These are phyloP conservation scores for Claviceps purpurea DNA, from an alignment of 2,329 filamentous ascomycete genomes.

Conservation along the genomic window DNA sequence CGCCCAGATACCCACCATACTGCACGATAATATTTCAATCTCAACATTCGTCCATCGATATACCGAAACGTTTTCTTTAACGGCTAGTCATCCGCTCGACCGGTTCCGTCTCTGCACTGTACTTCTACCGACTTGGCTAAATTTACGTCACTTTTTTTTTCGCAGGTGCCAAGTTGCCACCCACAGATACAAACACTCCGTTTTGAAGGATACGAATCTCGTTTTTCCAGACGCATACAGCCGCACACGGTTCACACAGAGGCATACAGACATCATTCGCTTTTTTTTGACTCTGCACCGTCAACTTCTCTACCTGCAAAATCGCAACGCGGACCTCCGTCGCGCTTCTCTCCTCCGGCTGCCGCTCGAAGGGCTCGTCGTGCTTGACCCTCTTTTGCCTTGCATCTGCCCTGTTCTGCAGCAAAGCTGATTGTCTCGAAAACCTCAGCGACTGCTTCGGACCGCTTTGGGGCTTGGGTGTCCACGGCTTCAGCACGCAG, in stretches of 20 bases:
- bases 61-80: not conserved
- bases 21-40: not conserved
- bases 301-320: not conserved
- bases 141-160: slow-evolving; percentile 3
- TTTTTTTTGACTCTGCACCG: not conserved
- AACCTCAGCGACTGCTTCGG: not conserved
- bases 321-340: not conserved
- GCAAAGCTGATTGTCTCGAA: not conserved
- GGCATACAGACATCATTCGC: not conserved
- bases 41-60: not conserved
- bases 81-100: not conserved
- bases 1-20: slow-evolving; percentile 1
- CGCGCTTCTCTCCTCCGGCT: not conserved
- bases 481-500: not conserved
- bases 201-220: not conserved
- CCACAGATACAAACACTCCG: not conserved
- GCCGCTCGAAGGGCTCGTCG: not conserved
- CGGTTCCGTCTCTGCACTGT: not conserved
- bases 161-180: not conserved
- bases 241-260: not conserved
- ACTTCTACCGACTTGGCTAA: not conserved
- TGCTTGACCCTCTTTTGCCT: not conserved
- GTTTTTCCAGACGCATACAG: not conserved
- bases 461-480: slow-evolving; percentile 4
- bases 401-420: not conserved